Evolutionary conservation across 768 basidiomycete genomes (phyloP), one percentile per base, ranked within the genome.

Genomic region (Suillus variegatus): DNA sequence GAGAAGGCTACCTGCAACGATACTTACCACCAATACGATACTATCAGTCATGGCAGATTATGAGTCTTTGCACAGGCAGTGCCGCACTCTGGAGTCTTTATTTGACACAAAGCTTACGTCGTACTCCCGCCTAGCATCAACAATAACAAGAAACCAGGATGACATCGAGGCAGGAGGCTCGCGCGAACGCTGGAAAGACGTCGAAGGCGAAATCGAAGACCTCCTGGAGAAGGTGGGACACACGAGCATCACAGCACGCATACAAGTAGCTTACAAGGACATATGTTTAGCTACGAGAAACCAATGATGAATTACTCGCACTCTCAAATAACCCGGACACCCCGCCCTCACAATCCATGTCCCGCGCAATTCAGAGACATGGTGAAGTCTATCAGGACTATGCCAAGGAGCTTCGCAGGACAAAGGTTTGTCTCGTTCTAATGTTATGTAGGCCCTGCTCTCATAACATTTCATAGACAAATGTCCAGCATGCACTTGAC

Each of bases 41-140:
- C 51, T 12, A 20, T n/a, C 62, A 57, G 40, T 14, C 44, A 94
- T 93, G 91, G 82, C 89, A 65, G 88, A 81, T 69, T 96, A 95
- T 80, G 97, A 99, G 70, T 86, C 90, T 63, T 84, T 98, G 40
- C 92, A 97, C 72, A 82, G 95, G 62, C 95, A 97, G 77, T 94
- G 94, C 78, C 85, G 96, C 71, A 95, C 95, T 6, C 87, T 98
- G 35, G 97, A 99, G 75, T 94, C 94, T 55, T 84, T 94, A 28
- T 92, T 99, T 68, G 94, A 97, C 74, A 81, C 91, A 40, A 97
- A 97, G 76, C 84, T 99, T 38, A 94, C 94, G 1, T 84, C 93
- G 12, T 99, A 99, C 78, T 88, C 94, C 22, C 92, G 94, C 70
- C 82, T 97, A 49, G 94, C 92, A 9, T 86, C 91, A 5, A 82